Conservation (phyloP, 2,329 filamentous ascomycete genomes). For the Fusarium decemcellulare region DNA sequence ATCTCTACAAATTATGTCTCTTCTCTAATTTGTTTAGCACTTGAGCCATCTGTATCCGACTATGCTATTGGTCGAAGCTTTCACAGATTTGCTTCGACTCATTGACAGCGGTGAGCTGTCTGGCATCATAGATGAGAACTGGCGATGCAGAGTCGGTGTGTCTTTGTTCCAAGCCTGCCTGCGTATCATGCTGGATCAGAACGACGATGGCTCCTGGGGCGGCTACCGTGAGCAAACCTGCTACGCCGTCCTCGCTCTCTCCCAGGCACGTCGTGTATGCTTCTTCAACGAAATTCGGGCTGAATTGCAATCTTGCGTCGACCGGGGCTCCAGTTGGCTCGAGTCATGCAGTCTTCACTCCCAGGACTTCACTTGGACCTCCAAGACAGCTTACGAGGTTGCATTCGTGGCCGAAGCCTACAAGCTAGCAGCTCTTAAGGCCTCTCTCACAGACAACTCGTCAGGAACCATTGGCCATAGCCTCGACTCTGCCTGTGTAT, state of each 20-base stretch:
- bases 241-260: neutral
- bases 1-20: neutral
- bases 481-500: neutral
- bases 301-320: neutral
- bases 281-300: neutral
- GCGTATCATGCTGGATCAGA: neutral
- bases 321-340: neutral
- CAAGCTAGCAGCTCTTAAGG: neutral
- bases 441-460: accelerated
- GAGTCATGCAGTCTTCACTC: accelerated
- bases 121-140: neutral
- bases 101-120: neutral
- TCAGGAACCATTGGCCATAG: neutral
- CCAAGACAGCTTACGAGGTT: slow-evolving; percentile 7
- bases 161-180: neutral
- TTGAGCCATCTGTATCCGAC: slow-evolving; percentile 3
- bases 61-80: slow-evolving; percentile 5
- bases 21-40: neutral
- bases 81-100: neutral
- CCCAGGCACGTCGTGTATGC: neutral
- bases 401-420: slow-evolving; percentile 6
- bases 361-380: neutral
- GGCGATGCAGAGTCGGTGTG: neutral
- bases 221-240: neutral
- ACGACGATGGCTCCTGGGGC: neutral